Evolutionary conservation across 306 rosid species (phyloP).

Genomic region (Notholithocarpus densiflorus): DNA sequence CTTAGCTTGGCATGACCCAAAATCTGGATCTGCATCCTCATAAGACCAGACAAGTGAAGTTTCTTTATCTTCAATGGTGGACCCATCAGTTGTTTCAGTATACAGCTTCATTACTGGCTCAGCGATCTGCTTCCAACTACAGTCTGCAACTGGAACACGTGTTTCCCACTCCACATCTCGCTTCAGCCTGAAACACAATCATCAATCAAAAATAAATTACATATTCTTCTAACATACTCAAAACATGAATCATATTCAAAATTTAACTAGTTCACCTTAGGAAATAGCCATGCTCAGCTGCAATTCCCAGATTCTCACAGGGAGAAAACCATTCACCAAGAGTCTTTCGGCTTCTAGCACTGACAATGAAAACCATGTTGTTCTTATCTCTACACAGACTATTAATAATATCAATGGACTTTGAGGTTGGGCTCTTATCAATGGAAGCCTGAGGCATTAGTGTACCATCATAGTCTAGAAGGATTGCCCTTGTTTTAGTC

Average conservation of each 20-base stretch:
- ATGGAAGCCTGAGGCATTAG: conserved; percentile 68
- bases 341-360: conserved; percentile 57
- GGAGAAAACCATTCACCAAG: conserved; percentile 74
- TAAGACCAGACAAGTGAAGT: conserved; percentile 65
- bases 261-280: conserved; percentile 39
- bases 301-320: conserved; percentile 74
- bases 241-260: background rate
- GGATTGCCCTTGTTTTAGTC: conserved; percentile 66
- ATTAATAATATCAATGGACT: conserved; percentile 51
- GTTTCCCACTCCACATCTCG: conserved; percentile 64
- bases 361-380: conserved; percentile 73
- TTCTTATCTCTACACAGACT: conserved; percentile 64
- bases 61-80: conserved; percentile 72
- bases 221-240: background rate
- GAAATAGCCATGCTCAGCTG: conserved; percentile 90
- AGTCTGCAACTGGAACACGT: conserved; percentile 42
- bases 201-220: background rate
- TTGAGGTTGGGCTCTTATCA: conserved; percentile 62
- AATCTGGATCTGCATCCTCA: conserved; percentile 77
- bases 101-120: conserved; percentile 76
- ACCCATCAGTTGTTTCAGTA: conserved; percentile 79
- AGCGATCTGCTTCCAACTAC: conserved; percentile 72
- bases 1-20: conserved; percentile 82
- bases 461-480: conserved; percentile 83
- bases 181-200: conserved; percentile 38